Conservation (phyloP, 169 alveolate genomes). For the Plasmodium sp. region DNA sequence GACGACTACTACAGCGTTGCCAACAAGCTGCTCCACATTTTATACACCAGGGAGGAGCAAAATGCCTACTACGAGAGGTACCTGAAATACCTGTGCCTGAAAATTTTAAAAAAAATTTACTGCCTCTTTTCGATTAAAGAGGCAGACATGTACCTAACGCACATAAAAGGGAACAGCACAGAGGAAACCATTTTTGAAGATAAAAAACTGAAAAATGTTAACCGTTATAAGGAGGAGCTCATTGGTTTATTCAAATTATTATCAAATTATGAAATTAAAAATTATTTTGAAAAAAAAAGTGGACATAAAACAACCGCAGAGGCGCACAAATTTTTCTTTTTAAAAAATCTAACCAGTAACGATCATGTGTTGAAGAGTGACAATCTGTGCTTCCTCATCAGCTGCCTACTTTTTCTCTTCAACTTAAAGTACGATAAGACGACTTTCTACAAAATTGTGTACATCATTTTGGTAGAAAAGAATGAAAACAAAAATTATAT, state of each 20-base stretch:
- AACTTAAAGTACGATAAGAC: constrained; percentile 22
- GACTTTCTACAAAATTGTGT: constrained; percentile 43
- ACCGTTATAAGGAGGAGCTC: constrained; percentile 3
- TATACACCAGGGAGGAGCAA: neutral
- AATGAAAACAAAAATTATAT: constrained; percentile 43
- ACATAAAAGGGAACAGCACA: neutral
- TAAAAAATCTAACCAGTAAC: constrained; percentile 37
- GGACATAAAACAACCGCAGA: constrained; percentile 9
- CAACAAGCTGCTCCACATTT: constrained; percentile 34
- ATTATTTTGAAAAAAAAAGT: constrained; percentile 21
- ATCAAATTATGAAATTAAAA: constrained; percentile 28
- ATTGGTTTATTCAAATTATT: constrained; percentile 10
- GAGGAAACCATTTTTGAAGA: constrained; percentile 28
- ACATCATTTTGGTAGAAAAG: constrained; percentile 26
- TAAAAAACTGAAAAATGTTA: constrained; percentile 16
- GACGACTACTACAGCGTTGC: constrained; percentile 12
- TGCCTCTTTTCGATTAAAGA: constrained; percentile 18
- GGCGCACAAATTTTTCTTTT: constrained; percentile 41
- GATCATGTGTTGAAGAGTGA: constrained; percentile 16
- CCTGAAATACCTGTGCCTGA: constrained; percentile 36
- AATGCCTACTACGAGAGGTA: constrained; percentile 33
- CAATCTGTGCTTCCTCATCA: constrained; percentile 33
- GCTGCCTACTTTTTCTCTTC: constrained; percentile 30
- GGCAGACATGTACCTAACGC: constrained; percentile 13
- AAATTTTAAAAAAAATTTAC: constrained; percentile 43